Base-by-base conservation (phyloP, 225 moss, liverwort and hornwort species). In the Antitrichia curtipendula region DNA sequence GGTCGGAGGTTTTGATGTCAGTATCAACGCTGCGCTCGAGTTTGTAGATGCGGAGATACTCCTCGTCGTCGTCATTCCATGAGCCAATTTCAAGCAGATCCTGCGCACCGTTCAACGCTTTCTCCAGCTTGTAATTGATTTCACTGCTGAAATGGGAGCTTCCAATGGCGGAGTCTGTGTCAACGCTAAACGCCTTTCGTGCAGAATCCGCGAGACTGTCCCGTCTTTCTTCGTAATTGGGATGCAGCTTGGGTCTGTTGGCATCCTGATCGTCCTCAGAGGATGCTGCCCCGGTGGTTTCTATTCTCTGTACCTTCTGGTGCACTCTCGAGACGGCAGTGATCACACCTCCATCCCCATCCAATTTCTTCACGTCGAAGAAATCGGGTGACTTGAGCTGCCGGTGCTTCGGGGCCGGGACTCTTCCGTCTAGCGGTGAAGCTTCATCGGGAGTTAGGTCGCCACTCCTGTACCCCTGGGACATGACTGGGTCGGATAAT, bases 301-400 rank as follows among this genome's bases (percentile, higher is more conserved):
- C 86, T 36, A 47, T 25, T 84, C 84, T 76, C 82, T 72, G 89
- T 14, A 32, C 88, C 70, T 75, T 87, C 24, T 86, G 75, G 29
- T 88, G 85, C 75, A 90, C 82, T 83, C 91, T 90, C 56, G 93
- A 89, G 59, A 92, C 91, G 7, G 93, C 92, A 60, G 93, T 92
- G 80, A 93, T 92, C 83, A 93, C 83, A 53, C 93, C 93, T 53
- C 91, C 91, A 71, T 87, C 92, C 32, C 92, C 93, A 59, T 87
- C 88, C 89, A 91, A 75, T 47, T 91, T 90, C 78, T 89, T 91
- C 54, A 93, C 92, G 60, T 92, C 93, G 29, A 93, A 93, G 80
- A 92, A 93, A 84, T 93, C 92, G 25, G 93, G 93, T 8, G 91
- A 87, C 90, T 93, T 93, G 43, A 93, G 89, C 85, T 92, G 93